Evolutionary conservation across 2,329 filamentous ascomycete genomes (phyloP).

Genomic region (Ophiostoma pallidulum): DNA sequence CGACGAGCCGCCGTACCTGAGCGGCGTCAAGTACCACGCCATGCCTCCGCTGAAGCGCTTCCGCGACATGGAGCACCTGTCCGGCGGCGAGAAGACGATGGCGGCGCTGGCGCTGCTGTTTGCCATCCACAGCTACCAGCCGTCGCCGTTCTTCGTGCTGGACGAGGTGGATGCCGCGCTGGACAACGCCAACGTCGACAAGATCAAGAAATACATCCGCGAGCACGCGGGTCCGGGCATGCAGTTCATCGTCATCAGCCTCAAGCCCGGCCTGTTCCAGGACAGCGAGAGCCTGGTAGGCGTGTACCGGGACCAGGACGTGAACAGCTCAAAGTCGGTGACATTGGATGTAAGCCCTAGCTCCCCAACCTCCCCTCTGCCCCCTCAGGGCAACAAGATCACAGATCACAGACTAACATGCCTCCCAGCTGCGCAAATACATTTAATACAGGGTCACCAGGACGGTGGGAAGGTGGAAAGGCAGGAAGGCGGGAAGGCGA

Average conservation of each 20-base stretch:
- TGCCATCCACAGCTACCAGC: conserved; percentile 92
- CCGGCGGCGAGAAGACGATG: conserved; percentile 97
- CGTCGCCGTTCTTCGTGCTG: conserved; percentile 92
- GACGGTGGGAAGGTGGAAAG: not conserved
- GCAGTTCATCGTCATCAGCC: conserved; percentile 97
- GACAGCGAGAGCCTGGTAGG: conserved; percentile 92
- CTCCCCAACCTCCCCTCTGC: not conserved
- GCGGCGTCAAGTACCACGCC: conserved; percentile 94
- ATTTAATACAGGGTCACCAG: conserved; percentile 3
- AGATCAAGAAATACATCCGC: conserved; percentile 91
- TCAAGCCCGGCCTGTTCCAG: conserved; percentile 94
- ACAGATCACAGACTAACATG: not conserved
- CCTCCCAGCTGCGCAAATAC: conserved; percentile 13
- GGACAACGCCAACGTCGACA: conserved; percentile 95
- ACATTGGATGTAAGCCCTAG: conserved; percentile 78
- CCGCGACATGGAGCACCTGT: conserved; percentile 97
- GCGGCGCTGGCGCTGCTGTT: conserved; percentile 93
- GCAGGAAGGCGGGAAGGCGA: not conserved
- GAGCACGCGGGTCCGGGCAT: conserved; percentile 93
- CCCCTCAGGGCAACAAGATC: too few species aligned
- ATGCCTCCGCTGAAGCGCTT: conserved; percentile 98
- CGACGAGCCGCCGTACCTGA: conserved; percentile 82
- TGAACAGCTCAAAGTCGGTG: conserved; percentile 83
- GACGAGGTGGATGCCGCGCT: conserved; percentile 96
- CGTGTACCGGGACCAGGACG: conserved; percentile 88